Evolutionary conservation across 78 protist species (phyloP), one percentile per base, ranked within the genome.

Genomic region (Protostelium mycophagum): DNA sequence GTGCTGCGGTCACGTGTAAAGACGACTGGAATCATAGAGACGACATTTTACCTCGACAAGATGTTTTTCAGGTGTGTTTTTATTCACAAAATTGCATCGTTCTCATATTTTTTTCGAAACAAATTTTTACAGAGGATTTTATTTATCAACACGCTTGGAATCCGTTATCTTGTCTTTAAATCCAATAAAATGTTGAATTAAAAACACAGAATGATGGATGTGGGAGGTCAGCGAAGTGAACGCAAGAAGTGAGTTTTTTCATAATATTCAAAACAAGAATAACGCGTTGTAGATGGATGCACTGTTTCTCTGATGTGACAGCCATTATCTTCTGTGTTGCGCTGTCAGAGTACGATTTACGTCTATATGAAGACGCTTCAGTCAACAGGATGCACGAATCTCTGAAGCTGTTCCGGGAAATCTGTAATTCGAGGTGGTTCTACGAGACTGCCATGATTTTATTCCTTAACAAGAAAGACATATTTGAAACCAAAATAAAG

Each of bases 201-300:
- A 0, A 51, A 51, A 25, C 31, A 16, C 38, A 93, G 94, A 28
- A 36, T 97, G 91, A 86, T 92, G n/a, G 98, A 97, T 38, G 97
- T 97, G n/a, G 98, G 97, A 1, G 97, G 98, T 28, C 97, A 96
- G 91, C 89, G 97, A n/a, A 90, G 88, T 83, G 97, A 96, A 94
- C 36, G 97, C 0, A 28, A 84, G 23, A 31, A 34, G 63, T 88
- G 88, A 36, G 90, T 89, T 36, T 34, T n/a, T n/a, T n/a, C n/a
- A n/a, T n/a, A n/a, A n/a, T n/a, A n/a, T n/a, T n/a, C n/a, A n/a
- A n/a, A n/a, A n/a, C n/a, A n/a, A n/a, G n/a, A n/a, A n/a, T n/a
- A n/a, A n/a, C n/a, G 93, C 85, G 99, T n/a, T 38, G 88, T 38
- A 98, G 97, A 94, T 98, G 99, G 99, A 97, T 98, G 91, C 98